These are phyloP conservation scores for Salinomyces thailandicus DNA, from an alignment of 2,329 filamentous ascomycete genomes.

Conservation along the genomic window DNA sequence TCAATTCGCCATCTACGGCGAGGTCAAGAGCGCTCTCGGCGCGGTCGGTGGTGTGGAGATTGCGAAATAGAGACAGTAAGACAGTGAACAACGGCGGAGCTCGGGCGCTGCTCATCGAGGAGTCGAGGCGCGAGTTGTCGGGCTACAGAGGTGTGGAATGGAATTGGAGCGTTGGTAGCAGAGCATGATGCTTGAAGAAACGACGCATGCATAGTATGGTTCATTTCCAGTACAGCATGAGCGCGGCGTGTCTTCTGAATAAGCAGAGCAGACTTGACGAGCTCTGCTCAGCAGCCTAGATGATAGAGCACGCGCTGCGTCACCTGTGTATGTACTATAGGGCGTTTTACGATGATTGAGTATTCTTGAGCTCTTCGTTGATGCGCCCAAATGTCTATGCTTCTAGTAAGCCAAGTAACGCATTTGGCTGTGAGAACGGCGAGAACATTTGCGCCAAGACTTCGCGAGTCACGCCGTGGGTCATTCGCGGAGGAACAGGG, in stretches of 20 bases:
- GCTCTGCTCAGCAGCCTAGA: not conserved
- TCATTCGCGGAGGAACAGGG: too few species aligned
- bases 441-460: too few species aligned
- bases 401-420: too few species aligned
- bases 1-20: conserved; percentile 89
- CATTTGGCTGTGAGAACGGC: too few species aligned
- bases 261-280: too few species aligned
- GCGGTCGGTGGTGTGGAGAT: conserved; percentile 70
- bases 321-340: not conserved
- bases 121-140: too few species aligned
- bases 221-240: not conserved
- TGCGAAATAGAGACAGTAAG: conserved; percentile 23
- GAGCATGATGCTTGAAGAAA: not conserved
- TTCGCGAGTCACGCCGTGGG: too few species aligned
- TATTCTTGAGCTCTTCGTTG: too few species aligned
- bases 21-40: conserved; percentile 44
- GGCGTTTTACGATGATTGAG: too few species aligned
- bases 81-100: too few species aligned
- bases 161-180: not conserved
- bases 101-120: too few species aligned
- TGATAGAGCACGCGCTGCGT: conserved; percentile 1
- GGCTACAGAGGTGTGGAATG: not conserved
- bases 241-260: not conserved
- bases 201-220: not conserved
- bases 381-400: too few species aligned